Evolutionary conservation across 495 filamentous ascomycete genomes (phyloP), one percentile per base, ranked within the genome.

Genomic region (Cladorrhinum samala): DNA sequence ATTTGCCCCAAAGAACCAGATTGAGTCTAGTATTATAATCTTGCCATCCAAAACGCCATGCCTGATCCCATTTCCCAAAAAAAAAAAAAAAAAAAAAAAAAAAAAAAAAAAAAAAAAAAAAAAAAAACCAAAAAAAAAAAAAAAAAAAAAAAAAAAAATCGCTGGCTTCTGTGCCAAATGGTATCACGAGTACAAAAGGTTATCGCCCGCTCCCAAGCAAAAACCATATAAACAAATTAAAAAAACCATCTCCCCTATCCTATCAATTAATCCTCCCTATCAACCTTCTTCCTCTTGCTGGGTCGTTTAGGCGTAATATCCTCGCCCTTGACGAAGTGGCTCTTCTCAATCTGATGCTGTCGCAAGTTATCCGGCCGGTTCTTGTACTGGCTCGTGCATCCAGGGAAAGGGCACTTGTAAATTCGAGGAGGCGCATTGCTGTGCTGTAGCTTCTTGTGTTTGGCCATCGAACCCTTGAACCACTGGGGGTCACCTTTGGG

Each of bases 401-500:
- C 75, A 0, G 73, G 73, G 17, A 49, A 77, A 0, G 70, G 68
- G 46, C 75, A 77, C 54, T 69, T 68, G 63, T 68, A 77, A 41
- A 77, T 76, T 41, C 61, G 57, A 9, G 72, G 72, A 9, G 72
- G 72, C 13, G 57, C 65, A 2, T 55, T 54, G 49, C 72, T 72
- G 61, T 77, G 75, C 54, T 74, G 67, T 58, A 75, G 66, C 51
- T 72, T 77, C 63, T 65, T 72, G 58, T 77, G 75, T 59, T 77
- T 77, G 50, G 73, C 69, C 75, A 77, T 77, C 60, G 72, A 76
- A 17, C 75, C 75, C 48, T 72, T 72, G 54, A 76, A 77, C 75
- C 75, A 77, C 49, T 73, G 71, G n/a, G 75, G 75, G 45, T 75
- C 69, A 11, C 75, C 75, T 55, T 75, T 73, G 2, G 75, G 75